Evolutionary conservation across 2,329 filamentous ascomycete species (phyloP).

Genomic region (Penicillium fuscoglaucum): DNA sequence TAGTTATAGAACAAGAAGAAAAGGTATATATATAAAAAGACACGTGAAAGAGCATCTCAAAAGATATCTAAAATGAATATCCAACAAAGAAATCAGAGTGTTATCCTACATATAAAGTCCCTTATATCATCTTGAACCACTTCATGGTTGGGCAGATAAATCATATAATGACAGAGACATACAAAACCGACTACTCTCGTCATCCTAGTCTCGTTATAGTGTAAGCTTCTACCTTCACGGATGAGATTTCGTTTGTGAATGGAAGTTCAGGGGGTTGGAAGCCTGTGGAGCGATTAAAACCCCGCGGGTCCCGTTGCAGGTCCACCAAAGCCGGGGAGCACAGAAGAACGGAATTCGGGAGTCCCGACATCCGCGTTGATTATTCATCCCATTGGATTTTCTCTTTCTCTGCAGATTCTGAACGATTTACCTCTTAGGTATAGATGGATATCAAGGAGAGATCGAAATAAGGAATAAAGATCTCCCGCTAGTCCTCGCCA

Average conservation of each 20-base stretch:
- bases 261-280: background rate
- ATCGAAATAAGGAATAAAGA: constrained; percentile 6
- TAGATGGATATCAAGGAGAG: background rate
- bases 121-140: background rate
- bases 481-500: constrained; percentile 6
- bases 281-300: background rate
- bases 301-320: background rate
- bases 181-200: too few relatives aligned
- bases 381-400: background rate
- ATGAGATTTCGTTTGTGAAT: too few relatives aligned
- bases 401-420: background rate
- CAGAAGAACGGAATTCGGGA: constrained; percentile 8
- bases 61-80: background rate
- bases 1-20: background rate
- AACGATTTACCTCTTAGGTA: background rate
- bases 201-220: too few relatives aligned
- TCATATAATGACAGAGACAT: background rate
- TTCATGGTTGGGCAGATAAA: background rate
- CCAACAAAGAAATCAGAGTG: background rate
- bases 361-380: constrained; percentile 13
- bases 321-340: background rate
- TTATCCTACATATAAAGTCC: background rate
- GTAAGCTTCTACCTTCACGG: background rate
- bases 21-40: too few relatives aligned
- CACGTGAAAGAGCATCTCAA: too few relatives aligned